These are phyloP conservation scores for Cordyceps farinosa DNA, from an alignment of 2,329 filamentous ascomycete genomes.

Conservation along the genomic window DNA sequence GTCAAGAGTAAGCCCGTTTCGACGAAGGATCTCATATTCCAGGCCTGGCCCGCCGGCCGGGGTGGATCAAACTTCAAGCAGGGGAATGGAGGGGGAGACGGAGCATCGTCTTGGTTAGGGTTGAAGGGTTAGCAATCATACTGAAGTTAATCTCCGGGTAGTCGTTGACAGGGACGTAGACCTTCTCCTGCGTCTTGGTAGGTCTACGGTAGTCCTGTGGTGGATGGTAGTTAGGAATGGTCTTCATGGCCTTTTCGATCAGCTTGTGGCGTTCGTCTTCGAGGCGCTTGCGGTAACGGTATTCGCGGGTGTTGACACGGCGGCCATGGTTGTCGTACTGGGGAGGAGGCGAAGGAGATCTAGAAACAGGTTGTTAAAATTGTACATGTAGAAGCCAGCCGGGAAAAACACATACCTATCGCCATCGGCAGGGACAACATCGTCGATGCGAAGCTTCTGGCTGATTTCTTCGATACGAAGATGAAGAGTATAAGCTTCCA, in stretches of 20 bases:
- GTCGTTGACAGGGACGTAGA: slow-evolving; percentile 99
- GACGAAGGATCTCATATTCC: slow-evolving; percentile 32
- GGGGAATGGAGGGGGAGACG: slow-evolving; percentile 19
- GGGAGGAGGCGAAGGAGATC: slow-evolving; percentile 90
- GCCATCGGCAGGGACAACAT: slow-evolving; percentile 94
- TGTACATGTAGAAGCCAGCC: not conserved
- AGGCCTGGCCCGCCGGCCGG: slow-evolving; percentile 24
- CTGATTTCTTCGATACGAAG: slow-evolving; percentile 98
- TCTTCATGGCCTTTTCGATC: slow-evolving; percentile 98
- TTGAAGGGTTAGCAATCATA: slow-evolving; percentile 99
- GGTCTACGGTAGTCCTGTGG: slow-evolving; percentile 97
- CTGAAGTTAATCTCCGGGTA: slow-evolving; percentile 99
- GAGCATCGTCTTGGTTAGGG: slow-evolving; percentile 56
- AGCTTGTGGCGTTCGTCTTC: slow-evolving; percentile 99
- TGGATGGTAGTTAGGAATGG: slow-evolving; percentile 98
- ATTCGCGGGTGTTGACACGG: slow-evolving; percentile 98
- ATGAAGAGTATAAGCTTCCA: slow-evolving; percentile 95
- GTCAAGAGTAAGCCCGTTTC: slow-evolving; percentile 29
- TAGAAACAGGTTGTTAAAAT: slow-evolving; percentile 34
- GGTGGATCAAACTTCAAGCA: slow-evolving; percentile 43
- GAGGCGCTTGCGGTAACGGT: slow-evolving; percentile 94
- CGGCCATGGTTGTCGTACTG: slow-evolving; percentile 99
- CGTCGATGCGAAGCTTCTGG: slow-evolving; percentile 97
- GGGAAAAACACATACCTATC: slow-evolving; percentile 66
- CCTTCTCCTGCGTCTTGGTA: slow-evolving; percentile 99